Percentiles rank a stretch among this genome's conserved stretches.
Evolutionary conservation across 2,329 filamentous ascomycete species (phyloP).

Genomic region (Paecilomyces fulvus): DNA sequence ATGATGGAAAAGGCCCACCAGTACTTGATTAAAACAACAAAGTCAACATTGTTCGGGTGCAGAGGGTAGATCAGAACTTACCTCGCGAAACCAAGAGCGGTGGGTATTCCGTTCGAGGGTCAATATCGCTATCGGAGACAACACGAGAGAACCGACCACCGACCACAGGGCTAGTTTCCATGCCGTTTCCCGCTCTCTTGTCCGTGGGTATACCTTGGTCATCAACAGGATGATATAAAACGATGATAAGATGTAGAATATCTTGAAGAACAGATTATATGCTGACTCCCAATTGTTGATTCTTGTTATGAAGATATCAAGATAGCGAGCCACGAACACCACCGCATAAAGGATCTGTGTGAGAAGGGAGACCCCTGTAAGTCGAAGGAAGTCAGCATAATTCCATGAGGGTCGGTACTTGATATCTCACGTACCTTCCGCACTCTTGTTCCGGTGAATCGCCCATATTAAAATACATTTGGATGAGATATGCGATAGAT

Average conservation of each 20-base stretch:
- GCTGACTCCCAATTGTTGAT: conserved; percentile 21
- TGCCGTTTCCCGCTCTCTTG: conserved; percentile 82
- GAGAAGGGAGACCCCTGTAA: conserved; percentile 73
- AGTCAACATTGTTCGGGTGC: background rate
- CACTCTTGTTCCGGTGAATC: conserved; percentile 79
- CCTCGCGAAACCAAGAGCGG: conserved; percentile 30
- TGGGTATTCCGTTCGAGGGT: conserved; percentile 51
- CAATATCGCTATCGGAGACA: conserved; percentile 65
- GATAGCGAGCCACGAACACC: conserved; percentile 81
- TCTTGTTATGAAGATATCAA: conserved; percentile 59
- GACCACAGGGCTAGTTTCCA: conserved; percentile 79
- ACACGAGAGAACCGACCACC: conserved; percentile 54
- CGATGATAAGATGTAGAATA: conserved; percentile 77
- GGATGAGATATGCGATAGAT: conserved; percentile 74
- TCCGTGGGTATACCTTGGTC: conserved; percentile 76
- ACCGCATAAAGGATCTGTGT: conserved; percentile 76
- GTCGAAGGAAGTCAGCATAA: conserved; percentile 3
- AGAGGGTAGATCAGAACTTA: conserved; percentile 14
- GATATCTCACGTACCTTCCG: conserved; percentile 54
- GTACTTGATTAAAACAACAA: conserved; percentile 44
- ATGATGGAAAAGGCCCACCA: conserved; percentile 85
- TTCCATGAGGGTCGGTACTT: background rate
- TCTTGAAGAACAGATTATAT: conserved; percentile 78
- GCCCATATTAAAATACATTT: conserved; percentile 87
- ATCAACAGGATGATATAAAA: conserved; percentile 83